phyloP scores from a whole-genome alignment of 1,284 basidiomycete genomes.

The Papiliotrema fonsecae region DNA sequence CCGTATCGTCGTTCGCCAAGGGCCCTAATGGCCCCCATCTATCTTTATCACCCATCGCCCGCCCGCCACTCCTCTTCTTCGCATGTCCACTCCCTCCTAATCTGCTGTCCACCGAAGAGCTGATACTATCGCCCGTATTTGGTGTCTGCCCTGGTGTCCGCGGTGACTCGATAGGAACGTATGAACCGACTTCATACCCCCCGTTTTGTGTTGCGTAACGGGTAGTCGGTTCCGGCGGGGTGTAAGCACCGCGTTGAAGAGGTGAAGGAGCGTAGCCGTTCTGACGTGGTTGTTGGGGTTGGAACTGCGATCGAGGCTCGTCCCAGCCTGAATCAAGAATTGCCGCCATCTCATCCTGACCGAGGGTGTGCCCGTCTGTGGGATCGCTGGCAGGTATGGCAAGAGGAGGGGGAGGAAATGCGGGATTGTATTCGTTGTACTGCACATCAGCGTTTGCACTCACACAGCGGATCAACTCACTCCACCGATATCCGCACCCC shows the following conservation, averaged over 20 bases:
- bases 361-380: slow-evolving; percentile 61
- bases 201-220: slow-evolving; percentile 1
- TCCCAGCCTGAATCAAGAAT: slow-evolving; percentile 87
- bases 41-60: slow-evolving; percentile 9
- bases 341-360: slow-evolving; percentile 71
- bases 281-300: slow-evolving; percentile 29
- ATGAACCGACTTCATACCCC: slow-evolving; percentile 6
- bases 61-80: slow-evolving; percentile 38
- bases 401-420: slow-evolving; percentile 77
- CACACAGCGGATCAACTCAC: slow-evolving; percentile 55
- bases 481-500: slow-evolving; percentile 59
- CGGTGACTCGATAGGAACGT: slow-evolving; percentile 9
- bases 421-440: slow-evolving; percentile 77
- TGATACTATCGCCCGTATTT: slow-evolving; percentile 16
- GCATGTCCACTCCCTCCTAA: slow-evolving; percentile 30
- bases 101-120: slow-evolving; percentile 22
- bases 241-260: not conserved
- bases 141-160: slow-evolving; percentile 13
- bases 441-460: slow-evolving; percentile 53
- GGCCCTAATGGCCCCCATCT: slow-evolving; percentile 41
- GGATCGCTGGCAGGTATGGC: slow-evolving; percentile 55
- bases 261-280: slow-evolving; percentile 9
- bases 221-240: not conserved
- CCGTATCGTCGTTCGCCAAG: slow-evolving; percentile 27
- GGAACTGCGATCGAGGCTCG: no score